Evolutionary conservation across 257 asterid species (phyloP), one percentile per base, ranked within the genome.

Genomic region (Paraleonurus japonicus): DNA sequence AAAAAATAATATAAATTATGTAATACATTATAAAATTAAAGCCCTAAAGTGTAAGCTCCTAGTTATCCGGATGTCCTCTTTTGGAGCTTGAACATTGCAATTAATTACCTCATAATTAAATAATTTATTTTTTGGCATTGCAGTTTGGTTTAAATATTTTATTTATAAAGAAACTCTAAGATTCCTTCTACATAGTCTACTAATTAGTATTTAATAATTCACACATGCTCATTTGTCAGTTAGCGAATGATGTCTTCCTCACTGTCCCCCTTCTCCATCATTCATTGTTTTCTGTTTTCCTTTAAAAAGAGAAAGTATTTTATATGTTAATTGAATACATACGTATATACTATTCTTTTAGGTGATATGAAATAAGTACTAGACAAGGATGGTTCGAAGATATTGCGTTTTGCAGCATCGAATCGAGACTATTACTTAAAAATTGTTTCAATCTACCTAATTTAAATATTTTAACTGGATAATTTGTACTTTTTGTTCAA

Each of bases 171-270:
- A 77, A 71, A 43, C 58, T 73, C 13, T 41, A 6, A 69, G 84
- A 84, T 79, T 84, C 86, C 77, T 79, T 79, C 70, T 68, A 62
- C 83, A 73, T 62, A 63, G 53, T 57, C 58, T 65, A 57, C 65
- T 58, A 58, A 66, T 67, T 57, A 75, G 27, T 64, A 68, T 39
- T 61, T 72, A 78, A 80, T 83, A 66, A 69, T 78, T 43, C 72
- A 78, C 81, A 77, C 88, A 79, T 76, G 85, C 78, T 76, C 68
- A 78, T 53, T 80, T 80, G 85, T 84, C 81, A 84, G 85, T 77
- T 77, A n/a, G 74, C 65, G 58, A 17, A 77, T 79, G 70, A 77
- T 81, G 86, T 62, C 75, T 51, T 79, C 78, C 79, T 65, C 76
- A 48, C 39, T 69, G 77, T 51, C 71, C 61, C 80, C 75, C 59